Percentiles rank a stretch among this genome's conserved stretches.
Evolutionary conservation across 148 eudicot genomes (phyloP).

Genomic region (Linanthus parryae): DNA sequence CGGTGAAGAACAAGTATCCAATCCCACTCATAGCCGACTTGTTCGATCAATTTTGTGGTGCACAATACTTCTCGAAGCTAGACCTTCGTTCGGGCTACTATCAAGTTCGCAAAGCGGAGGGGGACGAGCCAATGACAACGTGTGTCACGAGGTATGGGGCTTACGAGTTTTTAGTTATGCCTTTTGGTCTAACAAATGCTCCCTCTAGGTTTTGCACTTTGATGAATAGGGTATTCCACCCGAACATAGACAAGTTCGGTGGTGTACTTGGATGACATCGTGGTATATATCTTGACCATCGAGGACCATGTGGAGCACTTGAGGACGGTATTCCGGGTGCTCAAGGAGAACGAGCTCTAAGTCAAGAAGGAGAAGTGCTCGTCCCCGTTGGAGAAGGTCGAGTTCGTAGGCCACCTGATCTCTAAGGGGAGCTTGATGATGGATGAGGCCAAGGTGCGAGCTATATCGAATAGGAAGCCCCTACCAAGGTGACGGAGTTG

Average conservation of each 20-base stretch:
- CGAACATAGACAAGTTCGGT: no score
- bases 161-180: no score
- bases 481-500: no score
- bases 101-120: neutral
- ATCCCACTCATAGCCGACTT: neutral
- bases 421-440: neutral
- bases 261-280: neutral
- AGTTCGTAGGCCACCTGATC: neutral
- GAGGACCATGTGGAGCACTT: no score
- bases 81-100: constrained; percentile 1
- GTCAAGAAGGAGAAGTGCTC: constrained; percentile 2
- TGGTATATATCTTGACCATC: neutral
- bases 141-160: constrained; percentile 2
- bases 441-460: no score
- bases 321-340: no score
- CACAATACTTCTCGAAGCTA: no score
- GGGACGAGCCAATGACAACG: constrained; percentile 1
- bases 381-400: no score
- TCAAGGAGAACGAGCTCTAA: neutral
- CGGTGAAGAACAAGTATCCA: constrained; percentile 4
- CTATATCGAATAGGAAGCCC: no score
- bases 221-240: no score
- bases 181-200: neutral
- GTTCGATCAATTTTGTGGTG: no score
- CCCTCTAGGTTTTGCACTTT: neutral